phyloP scores from a whole-genome alignment of 2,329 filamentous ascomycete genomes.

The Monosporascus ibericus region DNA sequence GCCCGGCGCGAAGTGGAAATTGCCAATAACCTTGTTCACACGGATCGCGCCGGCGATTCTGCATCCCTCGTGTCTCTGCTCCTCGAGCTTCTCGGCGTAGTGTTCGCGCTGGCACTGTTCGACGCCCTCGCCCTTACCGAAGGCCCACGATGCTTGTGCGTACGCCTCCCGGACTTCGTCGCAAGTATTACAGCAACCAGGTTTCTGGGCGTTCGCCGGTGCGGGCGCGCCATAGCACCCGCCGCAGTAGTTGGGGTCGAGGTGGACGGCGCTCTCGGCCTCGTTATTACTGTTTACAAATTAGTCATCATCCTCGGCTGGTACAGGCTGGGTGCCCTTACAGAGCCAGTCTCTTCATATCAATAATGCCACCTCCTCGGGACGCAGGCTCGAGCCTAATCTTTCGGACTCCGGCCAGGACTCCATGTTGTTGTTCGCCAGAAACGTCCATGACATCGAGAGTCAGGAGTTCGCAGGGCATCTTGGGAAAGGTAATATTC shows the following conservation, averaged over 20 bases:
- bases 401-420: constrained; percentile 89
- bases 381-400: constrained; percentile 67
- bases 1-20: constrained; percentile 96
- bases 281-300: constrained; percentile 38
- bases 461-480: constrained; percentile 92
- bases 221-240: constrained; percentile 81
- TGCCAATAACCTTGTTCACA: constrained; percentile 97
- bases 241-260: constrained; percentile 90
- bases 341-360: constrained; percentile 62
- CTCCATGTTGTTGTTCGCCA: constrained; percentile 90
- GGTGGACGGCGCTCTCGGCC: constrained; percentile 65
- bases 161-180: constrained; percentile 96
- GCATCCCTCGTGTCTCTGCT: constrained; percentile 86
- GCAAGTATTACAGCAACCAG: constrained; percentile 95
- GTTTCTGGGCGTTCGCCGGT: constrained; percentile 64
- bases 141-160: constrained; percentile 83
- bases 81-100: constrained; percentile 81
- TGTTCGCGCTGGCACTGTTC: constrained; percentile 95
- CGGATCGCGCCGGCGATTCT: constrained; percentile 86
- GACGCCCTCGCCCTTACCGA: constrained; percentile 84
- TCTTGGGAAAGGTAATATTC: constrained; percentile 89
- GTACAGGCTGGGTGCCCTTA: constrained; percentile 31
- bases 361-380: constrained; percentile 73
- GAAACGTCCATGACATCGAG: constrained; percentile 99
- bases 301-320: neutral